Evolutionary conservation across 495 filamentous ascomycete species (phyloP), one percentile per base, ranked within the genome.

Genomic region (Trichoderma gamsii): DNA sequence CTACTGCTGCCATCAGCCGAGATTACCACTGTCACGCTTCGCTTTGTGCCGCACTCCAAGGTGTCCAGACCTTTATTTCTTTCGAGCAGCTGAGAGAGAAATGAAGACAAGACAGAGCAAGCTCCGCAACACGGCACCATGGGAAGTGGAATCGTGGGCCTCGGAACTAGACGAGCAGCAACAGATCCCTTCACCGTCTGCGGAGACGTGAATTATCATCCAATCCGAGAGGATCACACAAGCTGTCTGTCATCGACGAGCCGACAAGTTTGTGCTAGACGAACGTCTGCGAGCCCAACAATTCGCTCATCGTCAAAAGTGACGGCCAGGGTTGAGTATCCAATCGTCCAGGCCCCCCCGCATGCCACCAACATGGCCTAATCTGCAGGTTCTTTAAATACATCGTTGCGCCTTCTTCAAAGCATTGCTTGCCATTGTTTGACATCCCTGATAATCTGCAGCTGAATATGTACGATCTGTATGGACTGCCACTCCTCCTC

Each of bases 1-100:
- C 27, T 25, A 16, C 51, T 23, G 18, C 13, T 49, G 44, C 13
- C 44, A 52, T 25, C 56, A 61, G 23, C 25, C 56, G 56, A 61
- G 56, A 61, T 61, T 61, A 61, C 56, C 56, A 29, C 56, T 21
- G 25, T 25, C 23, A 61, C 56, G 56, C 56, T 25, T 61, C 56
- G 56, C 56, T 32, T 32, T 32, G 56, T 27, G 56, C 56, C 56
- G 56, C 56, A 12, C 25, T 32, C 11, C 9, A 23, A 32, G 18
- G 18, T n/a, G 18, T 21, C 51, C 51, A 25, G 16, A 16, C 44
- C 44, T 29, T 29, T 29, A 1, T 29, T 29, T 49, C 18, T 49
- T 7, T 6, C 4, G 35, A 38, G 35, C 2, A 38, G 35, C 4
- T 38, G 5, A 38, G 35, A 9, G 35, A 38, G 35, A 38, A 9